Percentiles rank a stretch among this genome's conserved stretches.
Conservation (phyloP, 257 asterid species). For the Apocynum venetum region DNA sequence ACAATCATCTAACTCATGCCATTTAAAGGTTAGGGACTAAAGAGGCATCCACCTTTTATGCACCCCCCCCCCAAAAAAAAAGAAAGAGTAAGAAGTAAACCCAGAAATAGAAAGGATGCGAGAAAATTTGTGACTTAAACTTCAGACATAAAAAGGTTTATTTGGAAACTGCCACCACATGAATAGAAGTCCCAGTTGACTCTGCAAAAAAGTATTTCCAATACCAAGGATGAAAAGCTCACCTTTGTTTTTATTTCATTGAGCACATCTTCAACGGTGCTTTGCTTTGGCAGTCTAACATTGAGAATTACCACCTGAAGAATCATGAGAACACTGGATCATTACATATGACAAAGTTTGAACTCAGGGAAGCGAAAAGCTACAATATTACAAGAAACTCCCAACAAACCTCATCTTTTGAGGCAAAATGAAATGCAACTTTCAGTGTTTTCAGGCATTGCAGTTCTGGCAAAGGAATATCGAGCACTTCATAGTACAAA, state of each 20-base stretch:
- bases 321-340: constrained; percentile 7
- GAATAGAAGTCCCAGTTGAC: not conserved
- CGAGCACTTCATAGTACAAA: constrained; percentile 91
- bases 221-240: not conserved
- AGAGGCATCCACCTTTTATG: not conserved
- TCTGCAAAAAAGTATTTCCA: constrained; percentile 2
- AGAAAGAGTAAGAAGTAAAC: not conserved
- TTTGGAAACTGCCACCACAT: not conserved
- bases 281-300: constrained; percentile 85
- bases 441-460: constrained; percentile 91
- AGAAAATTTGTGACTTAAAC: not conserved
- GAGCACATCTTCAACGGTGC: constrained; percentile 96
- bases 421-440: constrained; percentile 92
- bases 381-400: constrained; percentile 3
- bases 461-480: constrained; percentile 95
- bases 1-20: not conserved
- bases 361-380: not conserved
- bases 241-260: constrained; percentile 94
- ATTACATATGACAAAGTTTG: not conserved
- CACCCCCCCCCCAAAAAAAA: not conserved
- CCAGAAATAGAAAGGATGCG: not conserved
- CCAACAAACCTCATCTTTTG: constrained; percentile 81
- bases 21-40: not conserved
- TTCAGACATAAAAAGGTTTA: not conserved
- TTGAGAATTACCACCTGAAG: constrained; percentile 77